Conservation (phyloP, 208 protist species). For the Trypanosoma vivax region DNA sequence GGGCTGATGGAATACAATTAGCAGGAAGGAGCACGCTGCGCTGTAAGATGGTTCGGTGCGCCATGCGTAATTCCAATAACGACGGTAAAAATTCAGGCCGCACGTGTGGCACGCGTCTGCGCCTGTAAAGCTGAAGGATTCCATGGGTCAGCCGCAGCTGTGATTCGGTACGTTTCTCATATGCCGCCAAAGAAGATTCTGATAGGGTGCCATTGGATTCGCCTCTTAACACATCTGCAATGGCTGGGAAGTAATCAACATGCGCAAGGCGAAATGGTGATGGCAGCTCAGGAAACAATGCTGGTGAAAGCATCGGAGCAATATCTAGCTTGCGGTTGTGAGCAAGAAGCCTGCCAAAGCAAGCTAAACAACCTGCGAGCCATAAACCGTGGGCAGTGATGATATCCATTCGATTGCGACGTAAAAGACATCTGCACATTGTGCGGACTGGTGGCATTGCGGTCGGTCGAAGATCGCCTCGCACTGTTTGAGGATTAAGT, state of each 20-base stretch:
- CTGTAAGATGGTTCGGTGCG: conserved; percentile 52
- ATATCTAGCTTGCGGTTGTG: conserved; percentile 6
- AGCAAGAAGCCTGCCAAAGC: conserved; percentile 30
- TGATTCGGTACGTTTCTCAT: conserved; percentile 8
- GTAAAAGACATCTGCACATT: conserved; percentile 41
- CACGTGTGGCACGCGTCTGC: conserved; percentile 13
- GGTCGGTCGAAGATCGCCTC: conserved; percentile 38
- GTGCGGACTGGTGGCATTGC: conserved; percentile 38
- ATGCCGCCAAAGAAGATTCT: background rate
- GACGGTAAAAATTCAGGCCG: conserved; percentile 15
- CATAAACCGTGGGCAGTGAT: conserved; percentile 13
- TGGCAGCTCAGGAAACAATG: conserved; percentile 22
- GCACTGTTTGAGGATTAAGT: conserved; percentile 62
- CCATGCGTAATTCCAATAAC: conserved; percentile 27
- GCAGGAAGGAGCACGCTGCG: conserved; percentile 59
- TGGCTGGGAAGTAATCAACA: conserved; percentile 18
- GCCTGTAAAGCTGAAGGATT: conserved; percentile 35
- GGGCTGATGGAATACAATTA: conserved; percentile 64
- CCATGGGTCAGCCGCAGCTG: conserved; percentile 29
- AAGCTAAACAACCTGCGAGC: conserved; percentile 19
- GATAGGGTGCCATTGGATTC: background rate
- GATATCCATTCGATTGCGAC: conserved; percentile 38
- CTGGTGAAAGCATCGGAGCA: conserved; percentile 26
- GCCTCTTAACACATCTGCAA: conserved; percentile 15
- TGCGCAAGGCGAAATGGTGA: conserved; percentile 23